Evolutionary conservation across 768 basidiomycete species (phyloP), one percentile per base, ranked within the genome.

Genomic region (Pluteus cervinus): DNA sequence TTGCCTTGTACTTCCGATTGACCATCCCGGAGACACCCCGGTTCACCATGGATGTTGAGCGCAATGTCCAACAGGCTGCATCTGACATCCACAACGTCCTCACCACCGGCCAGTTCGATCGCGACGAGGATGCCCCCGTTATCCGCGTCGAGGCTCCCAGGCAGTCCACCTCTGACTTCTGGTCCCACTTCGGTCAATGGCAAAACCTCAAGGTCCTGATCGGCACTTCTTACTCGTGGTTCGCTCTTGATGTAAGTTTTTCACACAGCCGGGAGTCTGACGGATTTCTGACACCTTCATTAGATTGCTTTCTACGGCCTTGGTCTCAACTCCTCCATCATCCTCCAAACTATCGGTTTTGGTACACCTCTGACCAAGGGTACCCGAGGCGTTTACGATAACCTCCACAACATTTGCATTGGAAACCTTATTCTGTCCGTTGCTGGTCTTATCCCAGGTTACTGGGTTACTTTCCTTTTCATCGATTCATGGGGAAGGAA

Each of bases 21-120:
- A 91, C 89, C 17, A 91, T 93, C 51, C 87, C 90, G 3, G 89
- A 92, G 57, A 92, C 89, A 1, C 90, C 90, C 18, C 86, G 90
- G 46, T 76, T 73, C 58, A 94, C 90, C 42, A 91, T 92, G 84
- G 90, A 93, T 66, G 75, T 93, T 42, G 87, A 91, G 58, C 71
- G 83, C 34, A 90, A 92, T 57, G 64, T 93, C 29, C 65, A 73
- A 26, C 85, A 83, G 53, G 90, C 88, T 5, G 39, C 76, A 1
- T 61, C 69, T 21, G 90, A 92, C 49, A 85, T 90, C 45, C 71
- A 81, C 41, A 68, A 71, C 31, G 84, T 87, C 39, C 45, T 91
- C 31, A 61, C 66, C 14, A 65, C 62, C 11, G 73, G 74, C 24
- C 62, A 51, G 5, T 66, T 57, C 50, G 51, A 61, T 16, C 63